Percentiles rank a stretch among this genome's conserved stretches.
Evolutionary conservation across 495 filamentous ascomycete genomes (phyloP).

Genomic region (Entonaema liquescens): DNA sequence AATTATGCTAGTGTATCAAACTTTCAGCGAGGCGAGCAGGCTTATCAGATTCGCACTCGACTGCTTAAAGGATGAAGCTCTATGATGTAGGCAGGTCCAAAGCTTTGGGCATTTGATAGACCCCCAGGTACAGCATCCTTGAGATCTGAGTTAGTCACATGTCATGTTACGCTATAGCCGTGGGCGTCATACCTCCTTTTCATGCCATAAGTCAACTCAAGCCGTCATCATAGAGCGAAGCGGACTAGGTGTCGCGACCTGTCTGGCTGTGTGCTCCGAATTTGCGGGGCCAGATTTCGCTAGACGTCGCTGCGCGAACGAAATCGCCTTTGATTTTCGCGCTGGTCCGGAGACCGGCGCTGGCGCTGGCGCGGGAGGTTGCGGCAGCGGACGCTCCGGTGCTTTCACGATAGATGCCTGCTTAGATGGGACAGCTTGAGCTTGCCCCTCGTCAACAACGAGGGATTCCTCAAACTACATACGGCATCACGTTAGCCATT

Average conservation of each 20-base stretch:
- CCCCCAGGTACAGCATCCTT: slow-evolving; percentile 37
- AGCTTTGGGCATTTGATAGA: slow-evolving; percentile 28
- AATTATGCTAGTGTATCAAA: slow-evolving; percentile 23
- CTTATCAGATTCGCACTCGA: slow-evolving; percentile 11
- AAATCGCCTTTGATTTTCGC: slow-evolving; percentile 46
- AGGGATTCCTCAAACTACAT: slow-evolving; percentile 91
- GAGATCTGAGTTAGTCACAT: slow-evolving; percentile 29
- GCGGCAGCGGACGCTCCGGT: slow-evolving; percentile 49
- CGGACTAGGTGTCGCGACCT: slow-evolving; percentile 63
- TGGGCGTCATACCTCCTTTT: slow-evolving; percentile 37
- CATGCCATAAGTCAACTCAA: slow-evolving; percentile 55
- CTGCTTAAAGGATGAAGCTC: slow-evolving; percentile 37
- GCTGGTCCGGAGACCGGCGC: slow-evolving; percentile 49
- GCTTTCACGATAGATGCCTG: slow-evolving; percentile 48
- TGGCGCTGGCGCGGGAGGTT: slow-evolving; percentile 51
- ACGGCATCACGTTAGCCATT: slow-evolving; percentile 29
- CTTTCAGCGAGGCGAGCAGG: slow-evolving; percentile 10
- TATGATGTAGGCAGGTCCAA: slow-evolving; percentile 35
- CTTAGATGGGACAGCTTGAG: slow-evolving; percentile 73
- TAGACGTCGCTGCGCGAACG: slow-evolving; percentile 46
- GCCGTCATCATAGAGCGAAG: slow-evolving; percentile 67
- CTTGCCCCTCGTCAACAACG: slow-evolving; percentile 86
- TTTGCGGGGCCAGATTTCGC: slow-evolving; percentile 50
- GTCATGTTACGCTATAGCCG: background rate
- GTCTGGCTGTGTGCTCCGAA: slow-evolving; percentile 49